These are phyloP conservation scores for Xylaria hypoxylon DNA, from an alignment of 2,329 filamentous ascomycete genomes.

Conservation along the genomic window DNA sequence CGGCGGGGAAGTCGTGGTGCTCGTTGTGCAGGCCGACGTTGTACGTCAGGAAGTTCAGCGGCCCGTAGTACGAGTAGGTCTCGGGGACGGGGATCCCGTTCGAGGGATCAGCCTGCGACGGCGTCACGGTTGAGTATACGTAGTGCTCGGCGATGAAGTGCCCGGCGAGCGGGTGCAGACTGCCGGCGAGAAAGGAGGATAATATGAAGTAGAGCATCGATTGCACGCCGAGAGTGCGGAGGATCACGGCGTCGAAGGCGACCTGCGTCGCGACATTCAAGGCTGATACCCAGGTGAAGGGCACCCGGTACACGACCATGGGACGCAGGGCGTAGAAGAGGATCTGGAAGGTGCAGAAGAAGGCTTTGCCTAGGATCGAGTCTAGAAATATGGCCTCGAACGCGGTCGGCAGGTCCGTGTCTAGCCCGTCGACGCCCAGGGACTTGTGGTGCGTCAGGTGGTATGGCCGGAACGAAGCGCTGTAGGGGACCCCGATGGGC, in stretches of 20 bases:
- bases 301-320: slow-evolving; percentile 91
- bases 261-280: slow-evolving; percentile 84
- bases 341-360: slow-evolving; percentile 99
- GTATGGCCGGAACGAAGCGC: slow-evolving; percentile 95
- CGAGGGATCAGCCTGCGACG: slow-evolving; percentile 66
- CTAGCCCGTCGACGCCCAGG: slow-evolving; percentile 93
- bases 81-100: slow-evolving; percentile 81
- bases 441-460: slow-evolving; percentile 99
- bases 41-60: slow-evolving; percentile 91
- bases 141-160: slow-evolving; percentile 99
- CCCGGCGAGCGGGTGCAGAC: slow-evolving; percentile 91
- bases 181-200: slow-evolving; percentile 93
- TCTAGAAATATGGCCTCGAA: slow-evolving; percentile 93
- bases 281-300: slow-evolving; percentile 85
- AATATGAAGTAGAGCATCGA: slow-evolving; percentile 85
- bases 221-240: slow-evolving; percentile 69
- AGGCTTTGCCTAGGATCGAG: slow-evolving; percentile 94
- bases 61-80: slow-evolving; percentile 97
- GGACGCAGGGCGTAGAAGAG: slow-evolving; percentile 97
- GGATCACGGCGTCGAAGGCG: slow-evolving; percentile 78
- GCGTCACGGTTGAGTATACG: slow-evolving; percentile 75
- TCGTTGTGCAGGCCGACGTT: slow-evolving; percentile 99
- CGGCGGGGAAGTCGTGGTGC: slow-evolving; percentile 97
- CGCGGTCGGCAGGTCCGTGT: slow-evolving; percentile 93
- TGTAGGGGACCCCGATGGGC: slow-evolving; percentile 95